phyloP scores from a whole-genome alignment of 768 basidiomycete species.

The Termitomyces sp. region DNA sequence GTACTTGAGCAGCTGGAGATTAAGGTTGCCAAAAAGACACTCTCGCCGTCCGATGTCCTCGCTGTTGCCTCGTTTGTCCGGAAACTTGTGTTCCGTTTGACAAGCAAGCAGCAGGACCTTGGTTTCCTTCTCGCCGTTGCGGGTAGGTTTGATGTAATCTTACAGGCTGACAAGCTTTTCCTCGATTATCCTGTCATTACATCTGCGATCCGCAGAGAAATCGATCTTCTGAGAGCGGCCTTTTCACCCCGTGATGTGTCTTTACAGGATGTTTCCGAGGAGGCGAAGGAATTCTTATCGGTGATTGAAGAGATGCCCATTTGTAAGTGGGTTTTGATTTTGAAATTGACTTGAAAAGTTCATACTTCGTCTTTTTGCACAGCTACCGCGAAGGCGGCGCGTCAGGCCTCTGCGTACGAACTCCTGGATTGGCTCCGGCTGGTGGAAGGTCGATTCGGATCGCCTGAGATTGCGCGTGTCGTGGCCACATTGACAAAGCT shows the following conservation, averaged over 20 bases:
- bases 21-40: slow-evolving; percentile 50
- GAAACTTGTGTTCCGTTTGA: slow-evolving; percentile 53
- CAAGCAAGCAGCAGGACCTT: slow-evolving; percentile 45
- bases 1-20: slow-evolving; percentile 72
- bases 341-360: slow-evolving; percentile 18
- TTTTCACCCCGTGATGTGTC: slow-evolving; percentile 19
- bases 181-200: slow-evolving; percentile 26
- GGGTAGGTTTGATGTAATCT: slow-evolving; percentile 29
- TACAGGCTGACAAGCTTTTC: slow-evolving; percentile 24
- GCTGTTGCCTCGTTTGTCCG: slow-evolving; percentile 60
- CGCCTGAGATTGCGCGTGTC: slow-evolving; percentile 35
- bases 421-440: slow-evolving; percentile 64
- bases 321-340: slow-evolving; percentile 15
- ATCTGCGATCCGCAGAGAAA: slow-evolving; percentile 39
- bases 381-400: slow-evolving; percentile 32
- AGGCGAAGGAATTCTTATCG: slow-evolving; percentile 38
- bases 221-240: slow-evolving; percentile 30
- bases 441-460: slow-evolving; percentile 25
- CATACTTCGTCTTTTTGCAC: not conserved
- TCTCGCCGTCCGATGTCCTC: slow-evolving; percentile 56
- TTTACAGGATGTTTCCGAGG: slow-evolving; percentile 9
- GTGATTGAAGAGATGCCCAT: not conserved
- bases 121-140: slow-evolving; percentile 28
- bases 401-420: slow-evolving; percentile 40
- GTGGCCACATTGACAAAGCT: slow-evolving; percentile 31